Percentiles rank a stretch among this genome's conserved stretches.
Conservation (phyloP, 2,329 filamentous ascomycete genomes). For the Apiospora kogelbergensis region DNA sequence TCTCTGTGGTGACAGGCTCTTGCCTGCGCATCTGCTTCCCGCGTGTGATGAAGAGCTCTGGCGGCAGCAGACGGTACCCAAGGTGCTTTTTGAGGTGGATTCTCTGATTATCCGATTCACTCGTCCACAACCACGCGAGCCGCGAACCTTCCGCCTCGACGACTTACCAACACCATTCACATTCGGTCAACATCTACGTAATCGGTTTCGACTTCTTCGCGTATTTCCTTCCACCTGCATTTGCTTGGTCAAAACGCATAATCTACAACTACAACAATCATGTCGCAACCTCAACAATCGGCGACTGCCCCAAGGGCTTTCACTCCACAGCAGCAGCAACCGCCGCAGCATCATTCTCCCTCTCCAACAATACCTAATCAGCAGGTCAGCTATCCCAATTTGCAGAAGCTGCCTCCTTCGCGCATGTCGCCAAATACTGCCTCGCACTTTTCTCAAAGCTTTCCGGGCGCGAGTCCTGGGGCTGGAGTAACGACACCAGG, state of each 20-base stretch:
- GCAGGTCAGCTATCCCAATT: not conserved
- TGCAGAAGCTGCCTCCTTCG: not conserved
- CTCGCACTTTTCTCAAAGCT: conserved; percentile 2
- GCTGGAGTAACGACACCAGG: not conserved
- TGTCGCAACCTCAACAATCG: conserved; percentile 62
- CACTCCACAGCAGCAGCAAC: conserved; percentile 16
- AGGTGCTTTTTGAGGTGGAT: conserved; percentile 6
- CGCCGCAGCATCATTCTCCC: conserved; percentile 13
- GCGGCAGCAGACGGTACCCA: conserved; percentile 4
- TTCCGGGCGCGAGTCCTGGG: conserved; percentile 6
- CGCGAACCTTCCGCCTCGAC: not conserved
- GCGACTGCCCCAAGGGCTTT: conserved; percentile 27
- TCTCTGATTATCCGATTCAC: not conserved
- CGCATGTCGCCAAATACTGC: not conserved
- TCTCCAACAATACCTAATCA: conserved; percentile 10
- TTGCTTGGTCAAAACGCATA: not conserved
- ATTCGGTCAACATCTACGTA: not conserved
- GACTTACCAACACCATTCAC: not conserved
- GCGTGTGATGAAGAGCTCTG: conserved; percentile 9
- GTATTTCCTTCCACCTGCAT: not conserved
- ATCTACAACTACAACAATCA: conserved; percentile 26
- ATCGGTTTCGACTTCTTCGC: not conserved
- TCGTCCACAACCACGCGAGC: not conserved
- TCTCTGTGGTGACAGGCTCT: conserved; percentile 45
- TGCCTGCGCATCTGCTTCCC: conserved; percentile 41